phyloP scores from a whole-genome alignment of 371 early-diverging fungal species.

The Apophysomyces sp. region DNA sequence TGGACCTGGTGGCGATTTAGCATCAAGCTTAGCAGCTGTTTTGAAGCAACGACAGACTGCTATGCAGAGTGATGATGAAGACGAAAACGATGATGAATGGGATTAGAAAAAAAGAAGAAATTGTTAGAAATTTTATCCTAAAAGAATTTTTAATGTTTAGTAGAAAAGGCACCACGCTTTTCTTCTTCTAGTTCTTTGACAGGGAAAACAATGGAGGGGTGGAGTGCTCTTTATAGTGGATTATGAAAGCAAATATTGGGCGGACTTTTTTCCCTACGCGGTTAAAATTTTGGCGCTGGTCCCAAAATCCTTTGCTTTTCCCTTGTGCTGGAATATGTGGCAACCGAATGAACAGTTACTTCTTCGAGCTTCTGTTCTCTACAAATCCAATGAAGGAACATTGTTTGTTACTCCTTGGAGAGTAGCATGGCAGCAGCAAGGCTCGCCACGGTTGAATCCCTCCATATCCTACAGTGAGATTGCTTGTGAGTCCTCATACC shows the following conservation, averaged over 20 bases:
- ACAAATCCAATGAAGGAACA: slow-evolving; percentile 54
- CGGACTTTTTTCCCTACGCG: too few relatives aligned
- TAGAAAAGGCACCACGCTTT: too few relatives aligned
- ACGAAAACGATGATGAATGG: slow-evolving; percentile 37
- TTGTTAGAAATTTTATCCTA: too few relatives aligned
- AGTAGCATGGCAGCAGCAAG: slow-evolving; percentile 58
- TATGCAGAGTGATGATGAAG: slow-evolving; percentile 48
- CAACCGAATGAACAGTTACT: slow-evolving; percentile 58
- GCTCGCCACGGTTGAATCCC: slow-evolving; percentile 43
- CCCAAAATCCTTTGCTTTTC: not conserved
- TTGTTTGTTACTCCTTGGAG: slow-evolving; percentile 54
- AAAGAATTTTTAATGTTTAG: too few relatives aligned
- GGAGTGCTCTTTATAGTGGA: too few relatives aligned
- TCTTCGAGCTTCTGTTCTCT: slow-evolving; percentile 47
- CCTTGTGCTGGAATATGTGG: slow-evolving; percentile 39
- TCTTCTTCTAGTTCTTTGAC: too few relatives aligned
- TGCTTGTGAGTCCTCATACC: slow-evolving; percentile 26
- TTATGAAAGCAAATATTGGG: too few relatives aligned
- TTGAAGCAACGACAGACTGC: slow-evolving; percentile 42
- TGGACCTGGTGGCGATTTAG: slow-evolving; percentile 32
- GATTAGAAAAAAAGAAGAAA: slow-evolving; percentile 12
- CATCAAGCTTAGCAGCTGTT: slow-evolving; percentile 43
- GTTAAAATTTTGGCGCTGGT: not conserved
- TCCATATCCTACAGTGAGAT: slow-evolving; percentile 44
- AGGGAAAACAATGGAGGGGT: too few relatives aligned